Base-by-base conservation (phyloP, 176 grass and related monocot species). In the Oryza coarctata region DNA sequence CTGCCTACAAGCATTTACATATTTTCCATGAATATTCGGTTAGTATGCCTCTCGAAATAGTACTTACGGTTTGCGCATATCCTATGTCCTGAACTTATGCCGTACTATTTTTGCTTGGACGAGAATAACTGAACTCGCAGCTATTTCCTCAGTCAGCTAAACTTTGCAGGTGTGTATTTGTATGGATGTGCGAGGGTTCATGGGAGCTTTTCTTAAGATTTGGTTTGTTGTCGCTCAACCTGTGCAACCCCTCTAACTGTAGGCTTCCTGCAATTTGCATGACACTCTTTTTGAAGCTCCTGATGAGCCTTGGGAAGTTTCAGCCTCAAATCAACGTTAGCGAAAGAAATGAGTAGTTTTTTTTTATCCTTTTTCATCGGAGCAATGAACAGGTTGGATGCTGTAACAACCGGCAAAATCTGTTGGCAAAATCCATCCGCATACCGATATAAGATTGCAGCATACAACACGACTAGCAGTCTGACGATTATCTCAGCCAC, bases 81-180 rank as follows among this genome's bases (percentile, higher is more conserved):
- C 60, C 3, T 40, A 3, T 76, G 43, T 61, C 6, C 11, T 62
- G 39, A 75, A 43, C 71, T 41, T 82, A 1, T 81, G 14, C 57
- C 73, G 68, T 80, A 9, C 22, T 15, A 8, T 77, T 45, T 58
- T 74, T 35, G 6, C 7, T 72, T 55, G 63, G 78, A 82, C 58
- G 43, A 77, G 72, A 71, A 81, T 81, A 36, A 80, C 25, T 50
- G 55, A 62, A 80, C 70, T 70, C 63, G 35, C 14, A 63, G n/a
- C 41, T 78, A 22, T 83, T 73, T 65, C 39, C 22, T 12, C 6
- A 28, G 11, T 68, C 33, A 23, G 39, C 17, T 31, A 11, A 74
- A 65, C 6, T 4, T 4, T 13, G 28, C 64, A 61, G 45, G 10
- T 3, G 47, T 28, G 47, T 18, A 55, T 13, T 33, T 45, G 1